Percentiles rank a stretch among this genome's conserved stretches.
phyloP scores from a whole-genome alignment of 2,329 filamentous ascomycete genomes.

The Cercospora sojina region DNA sequence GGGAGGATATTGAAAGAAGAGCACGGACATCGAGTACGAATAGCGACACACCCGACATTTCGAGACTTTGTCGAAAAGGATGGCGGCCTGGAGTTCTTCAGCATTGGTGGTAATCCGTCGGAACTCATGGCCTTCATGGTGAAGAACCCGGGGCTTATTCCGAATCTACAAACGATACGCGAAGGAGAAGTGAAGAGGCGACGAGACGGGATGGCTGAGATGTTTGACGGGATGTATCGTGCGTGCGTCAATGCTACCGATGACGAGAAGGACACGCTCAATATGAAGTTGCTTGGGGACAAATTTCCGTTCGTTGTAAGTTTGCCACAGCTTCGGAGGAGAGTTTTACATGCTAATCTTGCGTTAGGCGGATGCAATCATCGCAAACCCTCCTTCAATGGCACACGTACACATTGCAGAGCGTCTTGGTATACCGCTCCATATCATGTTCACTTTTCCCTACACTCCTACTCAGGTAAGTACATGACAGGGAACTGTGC shows the following conservation, averaged over 20 bases:
- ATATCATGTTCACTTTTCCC: conserved; percentile 60
- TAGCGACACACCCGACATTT: conserved; percentile 77
- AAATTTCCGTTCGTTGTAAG: conserved; percentile 59
- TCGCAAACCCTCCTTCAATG: conserved; percentile 78
- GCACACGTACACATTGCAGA: conserved; percentile 79
- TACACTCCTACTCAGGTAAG: conserved; percentile 63
- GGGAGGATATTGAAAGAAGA: conserved; percentile 69
- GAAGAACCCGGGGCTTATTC: conserved; percentile 76
- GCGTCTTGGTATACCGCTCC: conserved; percentile 71
- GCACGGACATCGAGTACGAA: conserved; percentile 71
- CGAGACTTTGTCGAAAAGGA: conserved; percentile 72
- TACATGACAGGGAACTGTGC: not conserved
- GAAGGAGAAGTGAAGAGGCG: conserved; percentile 69
- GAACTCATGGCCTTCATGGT: conserved; percentile 89
- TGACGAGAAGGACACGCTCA: conserved; percentile 61
- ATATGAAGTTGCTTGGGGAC: conserved; percentile 64
- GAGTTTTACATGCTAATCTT: not conserved
- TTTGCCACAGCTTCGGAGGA: not conserved
- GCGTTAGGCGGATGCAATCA: conserved; percentile 65
- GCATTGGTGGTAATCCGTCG: conserved; percentile 73
- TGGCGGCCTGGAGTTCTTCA: conserved; percentile 74
- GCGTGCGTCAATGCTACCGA: conserved; percentile 73
- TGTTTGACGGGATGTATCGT: conserved; percentile 81
- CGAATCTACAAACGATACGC: conserved; percentile 68
- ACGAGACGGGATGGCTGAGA: conserved; percentile 70